phyloP scores from a whole-genome alignment of 441 rosid species.

The Theobroma grandiflorum region DNA sequence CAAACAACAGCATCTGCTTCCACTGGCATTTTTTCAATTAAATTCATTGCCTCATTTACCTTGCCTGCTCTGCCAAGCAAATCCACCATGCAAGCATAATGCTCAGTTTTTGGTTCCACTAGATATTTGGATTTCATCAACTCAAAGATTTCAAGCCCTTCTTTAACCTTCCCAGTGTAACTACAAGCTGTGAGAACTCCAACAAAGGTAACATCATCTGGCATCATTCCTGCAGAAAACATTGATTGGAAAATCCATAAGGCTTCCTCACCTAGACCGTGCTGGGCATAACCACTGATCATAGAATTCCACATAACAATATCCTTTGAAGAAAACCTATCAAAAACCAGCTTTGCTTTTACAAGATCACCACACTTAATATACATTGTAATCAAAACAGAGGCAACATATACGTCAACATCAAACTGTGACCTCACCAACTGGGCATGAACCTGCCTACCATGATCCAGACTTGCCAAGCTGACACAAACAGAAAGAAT shows the following conservation, averaged over 20 bases:
- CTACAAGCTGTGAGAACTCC: constrained; percentile 74
- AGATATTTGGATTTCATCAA: constrained; percentile 55
- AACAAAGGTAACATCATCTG: constrained; percentile 67
- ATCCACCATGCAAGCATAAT: constrained; percentile 77
- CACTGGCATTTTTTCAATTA: constrained; percentile 60
- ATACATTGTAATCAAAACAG: constrained; percentile 75
- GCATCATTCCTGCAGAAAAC: constrained; percentile 50
- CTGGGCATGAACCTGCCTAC: constrained; percentile 69
- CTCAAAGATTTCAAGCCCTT: constrained; percentile 63
- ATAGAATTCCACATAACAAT: constrained; percentile 78
- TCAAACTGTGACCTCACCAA: constrained; percentile 59
- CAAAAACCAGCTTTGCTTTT: constrained; percentile 57
- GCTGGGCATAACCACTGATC: constrained; percentile 66
- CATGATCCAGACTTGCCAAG: constrained; percentile 67
- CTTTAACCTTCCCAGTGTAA: constrained; percentile 61
- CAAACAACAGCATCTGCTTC: constrained; percentile 76
- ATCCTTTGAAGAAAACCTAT: constrained; percentile 57
- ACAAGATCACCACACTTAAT: constrained; percentile 68
- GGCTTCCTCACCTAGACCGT: constrained; percentile 67
- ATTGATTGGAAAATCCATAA: constrained; percentile 56
- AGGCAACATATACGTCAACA: constrained; percentile 62
- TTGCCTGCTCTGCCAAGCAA: constrained; percentile 71
- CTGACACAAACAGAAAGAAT: constrained; percentile 66
- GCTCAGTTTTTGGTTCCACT: constrained; percentile 58
- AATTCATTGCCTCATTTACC: constrained; percentile 58